These are phyloP conservation scores for Diospyros kaki DNA, from an alignment of 148 eudicot species.

Conservation along the genomic window DNA sequence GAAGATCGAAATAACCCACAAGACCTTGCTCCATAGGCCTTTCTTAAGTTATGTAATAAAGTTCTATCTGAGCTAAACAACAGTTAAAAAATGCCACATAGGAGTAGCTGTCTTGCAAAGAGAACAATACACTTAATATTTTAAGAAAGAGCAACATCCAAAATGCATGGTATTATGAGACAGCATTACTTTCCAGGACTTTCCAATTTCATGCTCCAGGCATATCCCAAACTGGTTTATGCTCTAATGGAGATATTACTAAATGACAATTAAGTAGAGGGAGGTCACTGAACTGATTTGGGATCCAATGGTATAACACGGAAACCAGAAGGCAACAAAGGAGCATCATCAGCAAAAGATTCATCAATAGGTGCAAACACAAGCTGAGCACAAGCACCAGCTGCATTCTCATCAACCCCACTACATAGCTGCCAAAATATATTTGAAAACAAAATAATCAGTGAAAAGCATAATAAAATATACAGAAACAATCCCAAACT, in stretches of 20 bases:
- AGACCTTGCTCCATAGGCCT: not conserved
- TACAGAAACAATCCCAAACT: not conserved
- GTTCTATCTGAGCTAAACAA: not conserved
- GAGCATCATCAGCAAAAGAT: conserved; percentile 3
- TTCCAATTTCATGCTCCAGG: no score
- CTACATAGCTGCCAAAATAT: not conserved
- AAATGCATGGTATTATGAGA: not conserved
- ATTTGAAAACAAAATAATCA: not conserved
- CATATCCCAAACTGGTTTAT: not conserved
- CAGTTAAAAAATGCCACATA: not conserved
- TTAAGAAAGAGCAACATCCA: not conserved
- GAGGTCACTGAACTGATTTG: conserved; percentile 34
- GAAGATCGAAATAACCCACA: not conserved
- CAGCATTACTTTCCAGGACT: not conserved
- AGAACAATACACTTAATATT: not conserved
- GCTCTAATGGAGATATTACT: not conserved
- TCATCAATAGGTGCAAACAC: not conserved
- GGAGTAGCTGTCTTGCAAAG: not conserved
- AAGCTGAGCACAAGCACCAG: not conserved
- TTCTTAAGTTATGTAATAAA: not conserved
- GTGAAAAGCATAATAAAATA: no score
- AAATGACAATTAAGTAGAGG: not conserved
- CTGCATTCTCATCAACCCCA: not conserved
- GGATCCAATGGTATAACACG: not conserved
- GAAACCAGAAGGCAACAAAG: not conserved